phyloP scores from a whole-genome alignment of 192 early-diverging fungal genomes.

The Coemansia sp. region DNA sequence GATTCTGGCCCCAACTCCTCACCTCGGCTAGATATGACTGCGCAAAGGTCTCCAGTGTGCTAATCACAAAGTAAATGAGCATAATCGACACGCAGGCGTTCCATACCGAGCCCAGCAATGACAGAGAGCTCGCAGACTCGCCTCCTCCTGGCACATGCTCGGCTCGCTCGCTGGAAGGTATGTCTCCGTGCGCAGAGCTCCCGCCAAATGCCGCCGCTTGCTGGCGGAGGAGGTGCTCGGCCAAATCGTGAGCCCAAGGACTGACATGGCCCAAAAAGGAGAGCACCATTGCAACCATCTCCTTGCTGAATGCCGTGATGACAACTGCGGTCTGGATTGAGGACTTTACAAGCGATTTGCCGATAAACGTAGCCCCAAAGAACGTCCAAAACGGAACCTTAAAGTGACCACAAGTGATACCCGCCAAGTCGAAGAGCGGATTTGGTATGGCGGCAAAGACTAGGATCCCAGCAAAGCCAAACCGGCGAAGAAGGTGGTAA shows the following conservation, averaged over 20 bases:
- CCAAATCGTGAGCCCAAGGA: slow-evolving; percentile 62
- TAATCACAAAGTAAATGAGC: slow-evolving; percentile 82
- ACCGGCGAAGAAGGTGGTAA: slow-evolving; percentile 65
- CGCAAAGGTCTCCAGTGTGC: slow-evolving; percentile 81
- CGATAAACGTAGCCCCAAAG: slow-evolving; percentile 92
- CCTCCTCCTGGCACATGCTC: not conserved
- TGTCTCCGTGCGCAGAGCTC: not conserved
- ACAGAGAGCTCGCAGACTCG: slow-evolving; percentile 43
- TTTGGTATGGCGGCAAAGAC: slow-evolving; percentile 96
- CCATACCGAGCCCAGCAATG: slow-evolving; percentile 68
- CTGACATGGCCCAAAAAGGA: slow-evolving; percentile 53
- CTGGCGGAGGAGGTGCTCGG: slow-evolving; percentile 52
- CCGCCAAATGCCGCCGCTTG: slow-evolving; percentile 28
- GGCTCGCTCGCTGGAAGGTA: not conserved
- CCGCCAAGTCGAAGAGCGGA: slow-evolving; percentile 93
- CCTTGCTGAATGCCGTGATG: slow-evolving; percentile 80
- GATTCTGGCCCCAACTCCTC: slow-evolving; percentile 43
- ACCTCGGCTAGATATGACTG: slow-evolving; percentile 64
- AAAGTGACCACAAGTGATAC: slow-evolving; percentile 93
- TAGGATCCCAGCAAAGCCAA: slow-evolving; percentile 90
- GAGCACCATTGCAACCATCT: slow-evolving; percentile 63
- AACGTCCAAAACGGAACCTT: slow-evolving; percentile 89
- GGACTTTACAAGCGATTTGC: slow-evolving; percentile 88
- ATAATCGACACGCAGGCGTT: slow-evolving; percentile 75
- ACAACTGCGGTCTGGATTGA: slow-evolving; percentile 80